Percentiles rank a stretch among this genome's conserved stretches.
Evolutionary conservation across 805 yeast species (phyloP).

Genomic region (Yamadazyma sp.): DNA sequence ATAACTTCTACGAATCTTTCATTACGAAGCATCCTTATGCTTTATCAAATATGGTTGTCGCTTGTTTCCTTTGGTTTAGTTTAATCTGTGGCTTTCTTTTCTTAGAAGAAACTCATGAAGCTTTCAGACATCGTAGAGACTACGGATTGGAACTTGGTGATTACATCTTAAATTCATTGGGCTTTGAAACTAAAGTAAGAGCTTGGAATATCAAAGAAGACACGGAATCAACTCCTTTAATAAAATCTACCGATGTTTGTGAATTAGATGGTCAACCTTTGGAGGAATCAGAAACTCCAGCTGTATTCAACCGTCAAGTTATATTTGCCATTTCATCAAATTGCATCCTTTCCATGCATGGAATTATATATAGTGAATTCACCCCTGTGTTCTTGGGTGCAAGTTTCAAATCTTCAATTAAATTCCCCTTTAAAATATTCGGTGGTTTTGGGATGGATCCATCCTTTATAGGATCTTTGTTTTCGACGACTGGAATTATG

Average conservation of each 20-base stretch:
- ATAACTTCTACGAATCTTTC: constrained; percentile 25
- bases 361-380: constrained; percentile 30
- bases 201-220: constrained; percentile 22
- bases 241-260: neutral
- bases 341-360: constrained; percentile 31
- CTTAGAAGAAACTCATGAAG: constrained; percentile 33
- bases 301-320: constrained; percentile 19
- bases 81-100: constrained; percentile 28
- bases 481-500: constrained; percentile 33
- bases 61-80: constrained; percentile 22
- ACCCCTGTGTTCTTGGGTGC: constrained; percentile 30
- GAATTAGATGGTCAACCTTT: neutral
- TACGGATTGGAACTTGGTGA: constrained; percentile 37
- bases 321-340: constrained; percentile 28
- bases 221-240: constrained; percentile 4
- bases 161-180: constrained; percentile 20
- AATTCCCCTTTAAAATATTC: constrained; percentile 29
- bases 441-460: constrained; percentile 36
- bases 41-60: constrained; percentile 33
- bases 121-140: constrained; percentile 19
- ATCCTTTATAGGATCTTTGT: constrained; percentile 27
- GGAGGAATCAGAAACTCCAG: neutral
- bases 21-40: constrained; percentile 33
- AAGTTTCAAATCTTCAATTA: constrained; percentile 18
- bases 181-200: constrained; percentile 22